These are phyloP conservation scores for Aspergillus vadensis DNA, from an alignment of 2,329 filamentous ascomycete genomes.

Conservation along the genomic window DNA sequence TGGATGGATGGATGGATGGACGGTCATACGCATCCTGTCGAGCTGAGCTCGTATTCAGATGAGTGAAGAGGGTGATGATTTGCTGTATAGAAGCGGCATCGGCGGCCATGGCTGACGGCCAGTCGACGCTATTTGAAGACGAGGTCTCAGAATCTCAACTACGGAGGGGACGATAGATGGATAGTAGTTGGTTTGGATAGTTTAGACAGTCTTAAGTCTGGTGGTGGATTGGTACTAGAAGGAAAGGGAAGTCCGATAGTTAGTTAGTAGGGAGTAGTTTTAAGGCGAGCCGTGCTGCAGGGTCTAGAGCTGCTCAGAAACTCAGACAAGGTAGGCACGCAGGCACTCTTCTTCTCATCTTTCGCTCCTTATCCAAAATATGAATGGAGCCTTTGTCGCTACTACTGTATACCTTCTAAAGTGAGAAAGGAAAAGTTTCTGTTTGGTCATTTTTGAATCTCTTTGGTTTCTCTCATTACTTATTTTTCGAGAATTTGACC, in stretches of 20 bases:
- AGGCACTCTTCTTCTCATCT: too few relatives aligned
- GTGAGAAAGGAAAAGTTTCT: too few relatives aligned
- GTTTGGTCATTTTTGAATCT: too few relatives aligned
- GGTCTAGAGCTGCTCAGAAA: neutral
- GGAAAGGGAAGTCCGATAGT: neutral
- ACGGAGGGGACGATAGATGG: neutral
- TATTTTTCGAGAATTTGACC: too few relatives aligned
- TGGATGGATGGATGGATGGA: neutral
- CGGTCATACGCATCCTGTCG: conserved; percentile 25
- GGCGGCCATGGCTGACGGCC: neutral
- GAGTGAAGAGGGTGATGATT: conserved; percentile 25
- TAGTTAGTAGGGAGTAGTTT: neutral
- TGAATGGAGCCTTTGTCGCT: too few relatives aligned
- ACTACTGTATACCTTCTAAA: too few relatives aligned
- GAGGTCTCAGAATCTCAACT: neutral
- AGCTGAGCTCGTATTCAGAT: conserved; percentile 22
- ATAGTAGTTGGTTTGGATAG: neutral
- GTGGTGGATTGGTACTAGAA: too few relatives aligned
- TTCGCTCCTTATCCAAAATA: too few relatives aligned
- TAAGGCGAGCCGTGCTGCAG: neutral
- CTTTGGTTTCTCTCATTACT: too few relatives aligned
- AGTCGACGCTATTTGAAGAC: neutral
- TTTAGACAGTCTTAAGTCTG: too few relatives aligned
- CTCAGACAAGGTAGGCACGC: too few relatives aligned
- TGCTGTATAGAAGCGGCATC: conserved; percentile 5